Percentiles rank a stretch among this genome's conserved stretches.
Conservation (phyloP, 1,139 yeast species). For the Yamadazyma pseudoaaseri region DNA sequence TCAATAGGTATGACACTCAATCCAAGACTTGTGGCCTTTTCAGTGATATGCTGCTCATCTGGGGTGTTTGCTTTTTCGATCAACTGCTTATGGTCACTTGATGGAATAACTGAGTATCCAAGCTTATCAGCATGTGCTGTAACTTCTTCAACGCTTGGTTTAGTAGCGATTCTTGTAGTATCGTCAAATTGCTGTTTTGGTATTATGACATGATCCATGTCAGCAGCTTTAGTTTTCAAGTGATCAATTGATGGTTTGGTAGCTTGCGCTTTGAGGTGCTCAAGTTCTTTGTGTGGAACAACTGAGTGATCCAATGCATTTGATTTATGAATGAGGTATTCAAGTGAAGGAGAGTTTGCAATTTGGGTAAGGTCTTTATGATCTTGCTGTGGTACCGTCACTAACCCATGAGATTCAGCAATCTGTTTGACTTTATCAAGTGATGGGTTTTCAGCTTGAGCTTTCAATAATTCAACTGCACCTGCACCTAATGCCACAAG, state of each 20-base stretch:
- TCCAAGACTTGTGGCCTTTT: conserved; percentile 20
- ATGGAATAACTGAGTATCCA: conserved; percentile 10
- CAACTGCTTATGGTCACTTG: conserved; percentile 13
- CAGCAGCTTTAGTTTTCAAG: conserved; percentile 19
- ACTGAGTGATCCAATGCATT: conserved; percentile 8
- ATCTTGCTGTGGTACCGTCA: conserved; percentile 16
- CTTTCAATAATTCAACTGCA: conserved; percentile 14
- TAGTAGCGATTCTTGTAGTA: conserved; percentile 11
- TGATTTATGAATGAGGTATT: conserved; percentile 28
- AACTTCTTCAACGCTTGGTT: conserved; percentile 23
- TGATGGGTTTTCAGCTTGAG: conserved; percentile 15
- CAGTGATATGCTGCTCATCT: conserved; percentile 21
- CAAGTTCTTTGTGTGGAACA: conserved; percentile 9
- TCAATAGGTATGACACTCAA: conserved; percentile 20
- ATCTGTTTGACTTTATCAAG: conserved; percentile 14
- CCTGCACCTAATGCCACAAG: conserved; percentile 11
- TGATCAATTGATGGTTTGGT: conserved; percentile 21
- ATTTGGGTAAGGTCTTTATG: conserved; percentile 14
- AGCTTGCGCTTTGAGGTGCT: conserved; percentile 10
- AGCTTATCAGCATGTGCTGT: conserved; percentile 15
- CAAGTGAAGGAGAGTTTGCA: conserved; percentile 23
- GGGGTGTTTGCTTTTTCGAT: conserved; percentile 22
- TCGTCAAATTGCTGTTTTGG: conserved; percentile 8
- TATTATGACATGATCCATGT: conserved; percentile 15
- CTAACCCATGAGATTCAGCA: conserved; percentile 14